Evolutionary conservation across 1,284 basidiomycete genomes (phyloP).

Genomic region (Agroathelia rolfsii): DNA sequence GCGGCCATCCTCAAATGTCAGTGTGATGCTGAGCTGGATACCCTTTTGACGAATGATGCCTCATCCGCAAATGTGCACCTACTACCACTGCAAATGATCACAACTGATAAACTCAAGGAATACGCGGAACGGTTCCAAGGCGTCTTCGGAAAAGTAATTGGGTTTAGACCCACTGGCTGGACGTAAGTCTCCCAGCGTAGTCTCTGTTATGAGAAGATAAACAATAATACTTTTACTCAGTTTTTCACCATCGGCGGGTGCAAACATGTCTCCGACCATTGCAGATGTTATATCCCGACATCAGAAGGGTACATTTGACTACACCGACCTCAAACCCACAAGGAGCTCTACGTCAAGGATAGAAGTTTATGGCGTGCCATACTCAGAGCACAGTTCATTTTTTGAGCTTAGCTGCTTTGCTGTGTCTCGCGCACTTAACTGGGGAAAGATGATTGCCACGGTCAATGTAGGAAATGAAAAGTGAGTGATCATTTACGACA

Average conservation of each 20-base stretch:
- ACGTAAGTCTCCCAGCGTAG: slow-evolving; percentile 45
- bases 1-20: slow-evolving; percentile 73
- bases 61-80: slow-evolving; percentile 76
- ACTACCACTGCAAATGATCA: slow-evolving; percentile 72
- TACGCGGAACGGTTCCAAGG: slow-evolving; percentile 75
- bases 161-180: slow-evolving; percentile 92
- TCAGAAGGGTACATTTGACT: slow-evolving; percentile 57
- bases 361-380: slow-evolving; percentile 84
- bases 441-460: slow-evolving; percentile 86
- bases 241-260: slow-evolving; percentile 64
- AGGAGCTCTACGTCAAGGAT: slow-evolving; percentile 61
- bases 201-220: no score
- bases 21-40: slow-evolving; percentile 73
- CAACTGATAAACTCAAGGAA: slow-evolving; percentile 66
- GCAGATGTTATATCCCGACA: slow-evolving; percentile 56
- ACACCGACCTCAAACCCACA: slow-evolving; percentile 58
- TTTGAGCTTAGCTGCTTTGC: slow-evolving; percentile 92
- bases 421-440: slow-evolving; percentile 71
- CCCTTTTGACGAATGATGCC: slow-evolving; percentile 73
- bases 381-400: slow-evolving; percentile 94
- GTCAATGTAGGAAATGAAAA: slow-evolving; percentile 86
- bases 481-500: no score
- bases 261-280: slow-evolving; percentile 52
- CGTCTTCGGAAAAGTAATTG: slow-evolving; percentile 68
- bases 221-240: slow-evolving; percentile 26